Evolutionary conservation across 73 alveolate species (phyloP).

Genomic region (Blepharisma japonicum): DNA sequence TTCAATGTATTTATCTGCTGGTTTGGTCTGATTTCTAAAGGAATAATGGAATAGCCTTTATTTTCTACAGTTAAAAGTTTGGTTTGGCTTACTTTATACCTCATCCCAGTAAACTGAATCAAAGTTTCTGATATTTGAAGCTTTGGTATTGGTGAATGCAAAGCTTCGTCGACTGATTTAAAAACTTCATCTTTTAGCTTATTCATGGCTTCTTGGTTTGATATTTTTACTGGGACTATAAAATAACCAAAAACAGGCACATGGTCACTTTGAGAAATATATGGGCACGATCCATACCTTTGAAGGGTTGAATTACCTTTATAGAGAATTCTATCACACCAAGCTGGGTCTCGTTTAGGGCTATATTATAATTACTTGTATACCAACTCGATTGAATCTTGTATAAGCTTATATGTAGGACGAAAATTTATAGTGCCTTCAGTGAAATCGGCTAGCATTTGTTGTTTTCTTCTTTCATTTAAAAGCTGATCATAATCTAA

Average conservation of each 20-base stretch:
- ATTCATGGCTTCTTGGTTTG: neutral
- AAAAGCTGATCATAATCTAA: neutral
- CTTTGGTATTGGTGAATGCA: neutral
- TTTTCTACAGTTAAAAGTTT: neutral
- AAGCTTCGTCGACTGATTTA: neutral
- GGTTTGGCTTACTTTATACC: neutral
- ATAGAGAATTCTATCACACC: neutral
- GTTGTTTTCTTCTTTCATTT: neutral
- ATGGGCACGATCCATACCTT: neutral
- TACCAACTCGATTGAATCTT: neutral
- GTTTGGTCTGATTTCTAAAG: too few relatives aligned
- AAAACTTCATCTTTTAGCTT: neutral
- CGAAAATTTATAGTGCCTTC: conserved; percentile 19
- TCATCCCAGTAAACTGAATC: neutral
- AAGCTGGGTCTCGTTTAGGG: neutral
- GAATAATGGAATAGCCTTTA: neutral
- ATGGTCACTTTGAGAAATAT: conserved; percentile 7
- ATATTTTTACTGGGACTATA: neutral
- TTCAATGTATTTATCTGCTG: too few relatives aligned
- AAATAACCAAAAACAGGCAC: neutral
- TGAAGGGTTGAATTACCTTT: neutral
- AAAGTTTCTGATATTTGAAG: neutral
- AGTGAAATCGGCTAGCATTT: neutral
- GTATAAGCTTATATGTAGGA: neutral
- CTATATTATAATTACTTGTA: neutral